Evolutionary conservation across 768 basidiomycete genomes (phyloP).

Genomic region (Boletus pseudopeckii): DNA sequence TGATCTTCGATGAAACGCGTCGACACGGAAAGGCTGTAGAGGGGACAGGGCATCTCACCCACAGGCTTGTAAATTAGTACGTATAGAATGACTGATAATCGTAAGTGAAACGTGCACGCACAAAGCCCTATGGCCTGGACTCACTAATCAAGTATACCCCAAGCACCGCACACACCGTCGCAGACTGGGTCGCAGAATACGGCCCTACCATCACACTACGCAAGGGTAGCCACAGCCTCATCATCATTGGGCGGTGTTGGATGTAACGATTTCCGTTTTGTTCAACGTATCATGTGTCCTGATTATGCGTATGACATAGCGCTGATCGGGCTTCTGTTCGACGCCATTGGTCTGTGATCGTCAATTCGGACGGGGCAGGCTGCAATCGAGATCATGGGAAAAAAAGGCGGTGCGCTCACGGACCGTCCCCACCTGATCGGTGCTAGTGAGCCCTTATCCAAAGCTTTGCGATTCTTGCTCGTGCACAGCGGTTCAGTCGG

Average conservation of each 20-base stretch:
- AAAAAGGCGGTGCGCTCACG: slow-evolving; percentile 45
- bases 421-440: slow-evolving; percentile 52
- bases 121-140: too few species aligned
- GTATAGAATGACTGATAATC: too few species aligned
- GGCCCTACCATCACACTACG: slow-evolving; percentile 51
- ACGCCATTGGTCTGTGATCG: background rate
- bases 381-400: slow-evolving; percentile 58
- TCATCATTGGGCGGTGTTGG: slow-evolving; percentile 5
- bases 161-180: too few species aligned
- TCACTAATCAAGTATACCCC: too few species aligned
- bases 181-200: too few species aligned
- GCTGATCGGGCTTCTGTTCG: background rate
- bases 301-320: background rate
- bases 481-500: slow-evolving; percentile 50
- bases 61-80: too few species aligned
- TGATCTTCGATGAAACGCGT: too few species aligned
- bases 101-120: too few species aligned
- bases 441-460: slow-evolving; percentile 49
- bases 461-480: slow-evolving; percentile 50
- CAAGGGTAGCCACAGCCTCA: slow-evolving; percentile 37
- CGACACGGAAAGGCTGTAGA: too few species aligned
- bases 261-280: slow-evolving; percentile 11
- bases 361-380: slow-evolving; percentile 34
- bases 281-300: background rate
- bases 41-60: too few species aligned